Base-by-base conservation (phyloP, 208 protist genomes). In the Trypanosoma vivax region DNA sequence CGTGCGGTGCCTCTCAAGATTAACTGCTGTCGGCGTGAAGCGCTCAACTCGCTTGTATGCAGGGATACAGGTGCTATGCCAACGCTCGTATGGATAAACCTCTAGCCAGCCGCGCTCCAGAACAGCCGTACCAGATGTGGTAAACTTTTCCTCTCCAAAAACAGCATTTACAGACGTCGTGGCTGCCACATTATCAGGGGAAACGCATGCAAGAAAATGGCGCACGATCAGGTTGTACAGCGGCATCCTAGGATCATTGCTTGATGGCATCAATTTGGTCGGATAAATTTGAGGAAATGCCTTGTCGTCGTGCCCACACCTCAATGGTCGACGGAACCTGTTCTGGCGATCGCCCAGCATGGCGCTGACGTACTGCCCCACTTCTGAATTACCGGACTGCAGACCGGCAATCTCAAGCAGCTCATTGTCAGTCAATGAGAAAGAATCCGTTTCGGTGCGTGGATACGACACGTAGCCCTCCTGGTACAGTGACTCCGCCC, bases 251-350 rank as follows among this genome's bases (percentile, higher is more conserved):
- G 79, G 67, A 28, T 87, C 73, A 30, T 50, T 51, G n/a, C 79
- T 56, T 9, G 46, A 68, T 5, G 46, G 47, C 23, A 94, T 66
- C 43, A 47, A 18, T 50, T 97, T 97, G 2, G 79, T 92, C 3
- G 98, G 98, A 66, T 99, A 96, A 38, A 99, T 99, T 9, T 97
- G 97, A 23, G 98, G 97, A 81, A 99, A 97, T 0, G 98, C 96
- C 39, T 98, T 85, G 73, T 99, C 98, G 67, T 99, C 79, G 41
- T 97, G 70, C 0, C 79, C 85, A 18, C 98, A 98, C 0, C 76
- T 57, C n/a, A 92, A 79, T 23, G 98, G 98, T 11, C 63, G 43
- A n/a, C 74, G 55, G 53, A 98, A 99, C 41, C 80, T 73, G 2
- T 38, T 40, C n/a, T 33, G 33, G 14, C 61, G 47, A 42, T 81